Base-by-base conservation (phyloP, 257 asterid species). In the Lycium ferocissimum region DNA sequence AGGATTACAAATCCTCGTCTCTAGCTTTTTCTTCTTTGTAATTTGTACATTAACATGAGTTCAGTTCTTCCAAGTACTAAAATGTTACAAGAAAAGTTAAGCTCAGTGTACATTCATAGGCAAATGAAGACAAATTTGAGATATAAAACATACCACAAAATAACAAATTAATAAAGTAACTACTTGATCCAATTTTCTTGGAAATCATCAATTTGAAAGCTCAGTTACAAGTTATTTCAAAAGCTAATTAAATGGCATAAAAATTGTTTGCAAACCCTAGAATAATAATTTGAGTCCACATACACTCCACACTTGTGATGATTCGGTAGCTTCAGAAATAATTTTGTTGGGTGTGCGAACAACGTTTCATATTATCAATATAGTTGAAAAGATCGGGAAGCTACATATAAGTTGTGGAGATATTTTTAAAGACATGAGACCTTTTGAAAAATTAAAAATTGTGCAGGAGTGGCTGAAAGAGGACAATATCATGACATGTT, bases 131-230 rank as follows among this genome's bases (percentile, higher is more conserved):
- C 8, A 75, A 22, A 6, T 49, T 75, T 75, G n/a, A 75, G 45
- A 9, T 49, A 75, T 49, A 73, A 73, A 75, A 73, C 59, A 73
- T 11, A 73, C n/a, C 40, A 47, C n/a, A 47, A 49, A 49, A 51
- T 40, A 75, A 75, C 81, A 75, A 75, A 7, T 75, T 49, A 75
- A 75, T 75, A 49, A 45, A 22, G 22, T 75, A 7, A 22, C 17
- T 51, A 49, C 81, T 75, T 75, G 62, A 49, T 75, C 81, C 62
- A 75, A 75, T 13, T 22, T 13, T 17, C 81, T 51, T 75, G 81
- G 62, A 75, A 75, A 75, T 75, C 18, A 75, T 75, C 62, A 22
- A 75, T 33, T 75, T 49, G 62, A 75, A 53, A 49, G 45, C 62
- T 75, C 14, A 75, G 62, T 75, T 49, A 2, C 81, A 75, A 49